Conservation (phyloP, 208 protist genomes). For the Crithidia sp. region DNA sequence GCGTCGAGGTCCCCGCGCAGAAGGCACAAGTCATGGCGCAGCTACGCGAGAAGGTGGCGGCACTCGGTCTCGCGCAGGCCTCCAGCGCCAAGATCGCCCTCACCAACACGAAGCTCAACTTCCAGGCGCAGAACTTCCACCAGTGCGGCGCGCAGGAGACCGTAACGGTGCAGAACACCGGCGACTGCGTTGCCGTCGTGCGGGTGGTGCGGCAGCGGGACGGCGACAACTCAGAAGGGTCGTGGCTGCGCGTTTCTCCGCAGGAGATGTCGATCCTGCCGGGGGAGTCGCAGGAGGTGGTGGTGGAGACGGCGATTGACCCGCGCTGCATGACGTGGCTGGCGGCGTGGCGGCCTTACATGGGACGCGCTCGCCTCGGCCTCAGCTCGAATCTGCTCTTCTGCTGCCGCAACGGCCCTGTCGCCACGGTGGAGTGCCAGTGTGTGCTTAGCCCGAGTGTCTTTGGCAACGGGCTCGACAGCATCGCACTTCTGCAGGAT, state of each 20-base stretch:
- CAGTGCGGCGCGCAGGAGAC: conserved; percentile 39
- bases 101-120: conserved; percentile 47
- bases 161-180: conserved; percentile 67
- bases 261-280: conserved; percentile 69
- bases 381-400: conserved; percentile 65
- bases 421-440: conserved; percentile 67
- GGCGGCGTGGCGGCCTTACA: conserved; percentile 64
- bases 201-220: conserved; percentile 60
- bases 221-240: conserved; percentile 47
- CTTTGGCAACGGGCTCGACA: conserved; percentile 83
- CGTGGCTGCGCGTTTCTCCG: conserved; percentile 79
- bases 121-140: conserved; percentile 71
- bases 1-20: conserved; percentile 59
- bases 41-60: conserved; percentile 49
- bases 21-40: conserved; percentile 55
- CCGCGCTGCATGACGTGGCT: conserved; percentile 71
- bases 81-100: conserved; percentile 53
- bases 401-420: conserved; percentile 60
- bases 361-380: conserved; percentile 44
- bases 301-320: conserved; percentile 66
- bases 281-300: conserved; percentile 63
- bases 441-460: conserved; percentile 72
- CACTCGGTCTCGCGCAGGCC: conserved; percentile 52
- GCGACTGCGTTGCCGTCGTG: conserved; percentile 72
- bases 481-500: conserved; percentile 60